A percentile compares a stretch with the other conserved stretches of the same genome.
Evolutionary conservation across 2,329 filamentous ascomycete species (phyloP).

Genomic region (Colletotrichum endophyticum): DNA sequence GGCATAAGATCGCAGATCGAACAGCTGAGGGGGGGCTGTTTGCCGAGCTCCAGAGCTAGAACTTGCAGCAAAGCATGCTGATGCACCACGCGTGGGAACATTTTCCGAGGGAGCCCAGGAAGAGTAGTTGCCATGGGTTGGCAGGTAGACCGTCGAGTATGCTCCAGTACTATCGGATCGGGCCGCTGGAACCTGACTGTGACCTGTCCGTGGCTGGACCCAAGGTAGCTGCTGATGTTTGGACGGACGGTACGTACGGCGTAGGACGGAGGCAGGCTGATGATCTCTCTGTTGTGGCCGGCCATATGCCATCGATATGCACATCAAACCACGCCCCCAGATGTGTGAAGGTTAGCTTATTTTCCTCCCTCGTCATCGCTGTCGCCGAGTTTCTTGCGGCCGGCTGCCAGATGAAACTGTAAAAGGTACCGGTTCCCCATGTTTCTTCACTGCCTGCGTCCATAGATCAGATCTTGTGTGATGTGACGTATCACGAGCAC

Average conservation of each 20-base stretch:
- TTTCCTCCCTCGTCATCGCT: not conserved
- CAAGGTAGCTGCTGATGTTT: not conserved
- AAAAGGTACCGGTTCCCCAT: constrained; percentile 31
- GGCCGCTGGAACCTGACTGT: constrained; percentile 25
- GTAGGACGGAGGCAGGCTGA: not conserved
- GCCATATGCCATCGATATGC: not conserved
- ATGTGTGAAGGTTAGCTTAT: not conserved
- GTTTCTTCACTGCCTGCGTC: constrained; percentile 26
- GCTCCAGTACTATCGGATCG: constrained; percentile 28
- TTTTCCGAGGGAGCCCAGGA: not conserved
- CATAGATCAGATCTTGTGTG: constrained; percentile 53
- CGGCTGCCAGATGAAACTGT: constrained; percentile 29
- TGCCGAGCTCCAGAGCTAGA: not conserved
- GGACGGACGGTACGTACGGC: not conserved
- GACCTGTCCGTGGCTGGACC: not conserved
- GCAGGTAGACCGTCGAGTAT: constrained; percentile 8
- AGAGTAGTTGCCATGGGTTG: not conserved
- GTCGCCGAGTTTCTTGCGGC: constrained; percentile 15
- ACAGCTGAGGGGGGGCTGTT: constrained; percentile 10
- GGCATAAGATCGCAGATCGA: constrained; percentile 21
- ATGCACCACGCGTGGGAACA: not conserved
- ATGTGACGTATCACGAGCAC: constrained; percentile 50
- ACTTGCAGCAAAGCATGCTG: not conserved
- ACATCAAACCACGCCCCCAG: not conserved
- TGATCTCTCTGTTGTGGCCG: not conserved